Conservation (phyloP, 2,329 filamentous ascomycete genomes). For the Leptoxyphium fumago region DNA sequence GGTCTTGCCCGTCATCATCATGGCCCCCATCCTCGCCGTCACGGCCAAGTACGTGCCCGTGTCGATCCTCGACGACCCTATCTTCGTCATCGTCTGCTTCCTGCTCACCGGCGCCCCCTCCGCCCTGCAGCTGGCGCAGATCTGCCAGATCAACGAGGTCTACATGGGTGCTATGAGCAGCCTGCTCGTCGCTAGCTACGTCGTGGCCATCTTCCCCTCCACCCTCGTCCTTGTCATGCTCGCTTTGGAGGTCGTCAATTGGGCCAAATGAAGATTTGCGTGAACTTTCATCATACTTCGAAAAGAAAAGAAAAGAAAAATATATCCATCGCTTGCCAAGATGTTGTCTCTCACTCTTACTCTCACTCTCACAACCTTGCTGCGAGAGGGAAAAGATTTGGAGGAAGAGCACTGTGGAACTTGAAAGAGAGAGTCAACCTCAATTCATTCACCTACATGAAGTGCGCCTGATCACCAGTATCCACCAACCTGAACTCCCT, state of each 20-base stretch:
- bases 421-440: too few relatives aligned
- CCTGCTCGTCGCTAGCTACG: conserved; percentile 89
- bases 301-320: too few relatives aligned
- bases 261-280: conserved; percentile 38
- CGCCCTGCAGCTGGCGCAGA: conserved; percentile 88
- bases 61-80: conserved; percentile 91
- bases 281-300: too few relatives aligned
- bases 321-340: too few relatives aligned
- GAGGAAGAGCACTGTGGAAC: too few relatives aligned
- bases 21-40: conserved; percentile 78
- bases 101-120: conserved; percentile 86
- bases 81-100: conserved; percentile 97
- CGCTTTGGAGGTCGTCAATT: conserved; percentile 83
- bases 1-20: conserved; percentile 79
- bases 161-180: conserved; percentile 90
- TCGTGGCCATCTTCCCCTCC: conserved; percentile 87
- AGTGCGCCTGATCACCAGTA: too few relatives aligned
- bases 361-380: too few relatives aligned
- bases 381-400: too few relatives aligned
- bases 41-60: conserved; percentile 82
- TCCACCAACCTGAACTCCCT: too few relatives aligned
- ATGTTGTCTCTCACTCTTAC: too few relatives aligned
- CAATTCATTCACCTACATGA: too few relatives aligned
- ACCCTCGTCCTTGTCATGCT: conserved; percentile 82
- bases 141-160: conserved; percentile 95